Evolutionary conservation across 768 basidiomycete species (phyloP), one percentile per base, ranked within the genome.

Genomic region (Mycena venus): DNA sequence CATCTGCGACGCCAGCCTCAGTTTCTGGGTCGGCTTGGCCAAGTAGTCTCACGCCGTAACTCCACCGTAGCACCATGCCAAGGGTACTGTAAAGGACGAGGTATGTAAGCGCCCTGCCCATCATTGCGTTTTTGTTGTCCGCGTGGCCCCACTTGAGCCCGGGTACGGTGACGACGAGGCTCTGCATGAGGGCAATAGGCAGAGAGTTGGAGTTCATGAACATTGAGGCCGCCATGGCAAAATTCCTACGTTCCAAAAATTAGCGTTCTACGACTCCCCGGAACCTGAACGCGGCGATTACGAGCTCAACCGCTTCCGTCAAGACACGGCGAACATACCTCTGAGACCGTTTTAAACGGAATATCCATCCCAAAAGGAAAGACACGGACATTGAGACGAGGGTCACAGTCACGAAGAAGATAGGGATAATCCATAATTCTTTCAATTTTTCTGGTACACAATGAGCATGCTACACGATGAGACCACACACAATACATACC

Each of bases 121-220:
- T 89, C 95, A 98, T 99, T 25, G 93, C 92, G 76, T 97, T 90
- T 76, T 91, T 88, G 79, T 91, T 94, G 81, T 99, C 97, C 67
- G 94, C 91, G 4, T 85, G 74, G 11, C 88, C 93, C 96, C 96
- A 96, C 78, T 93, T 94, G 36, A 98, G 88, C 6, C 91, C 91
- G 0, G 93, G 92, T 0, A 98, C 96, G 15, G 95, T 93, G 68
- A 94, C 84, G 11, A 95, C 95, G 23, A 99, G 91, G 73, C 92
- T 93, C 82, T 98, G 94, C 92, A 99, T 95, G 36, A 99, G 87
- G 0, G 98, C 98, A 72, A 99, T 96, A 0, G 98, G 98, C 7
- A 99, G 90, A 0, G 96, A 96, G 81, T 99, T 99, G 3, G 95
- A 96, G 82, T 97, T 98, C 93, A 96, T 95, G 86, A 95, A 95